These are phyloP conservation scores for Micractinium conductrix DNA, from an alignment of 139 green algal species.

Conservation along the genomic window DNA sequence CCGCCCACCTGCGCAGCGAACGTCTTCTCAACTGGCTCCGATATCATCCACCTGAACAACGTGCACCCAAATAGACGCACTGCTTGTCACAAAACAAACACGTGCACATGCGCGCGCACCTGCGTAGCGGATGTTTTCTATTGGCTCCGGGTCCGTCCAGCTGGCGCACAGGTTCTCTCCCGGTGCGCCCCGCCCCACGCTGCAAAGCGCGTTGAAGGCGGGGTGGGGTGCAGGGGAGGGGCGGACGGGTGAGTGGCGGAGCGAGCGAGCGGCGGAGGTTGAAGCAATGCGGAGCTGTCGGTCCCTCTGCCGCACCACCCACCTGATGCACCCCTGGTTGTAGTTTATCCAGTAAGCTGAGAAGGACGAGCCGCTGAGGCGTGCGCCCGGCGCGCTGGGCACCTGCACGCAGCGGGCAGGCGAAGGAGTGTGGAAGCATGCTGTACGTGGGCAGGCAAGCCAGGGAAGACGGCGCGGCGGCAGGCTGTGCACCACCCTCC, in stretches of 20 bases:
- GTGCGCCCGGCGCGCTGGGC: conserved; percentile 26
- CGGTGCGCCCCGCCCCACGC: conserved; percentile 57
- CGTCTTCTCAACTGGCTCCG: no score
- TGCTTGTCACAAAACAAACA: no score
- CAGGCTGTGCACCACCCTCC: neutral
- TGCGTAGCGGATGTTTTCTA: conserved; percentile 30
- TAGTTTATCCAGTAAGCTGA: conserved; percentile 73
- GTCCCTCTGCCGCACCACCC: conserved; percentile 11
- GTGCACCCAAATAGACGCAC: no score
- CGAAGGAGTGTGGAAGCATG: neutral
- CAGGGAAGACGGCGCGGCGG: no score
- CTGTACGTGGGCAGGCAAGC: no score
- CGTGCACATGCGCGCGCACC: neutral
- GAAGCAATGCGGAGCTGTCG: neutral
- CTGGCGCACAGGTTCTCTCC: conserved; percentile 34
- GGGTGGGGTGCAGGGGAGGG: no score
- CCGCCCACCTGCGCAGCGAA: no score
- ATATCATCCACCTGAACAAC: no score
- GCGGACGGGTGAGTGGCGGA: neutral
- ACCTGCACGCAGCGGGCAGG: conserved; percentile 28
- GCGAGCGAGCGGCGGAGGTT: neutral
- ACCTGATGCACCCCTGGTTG: conserved; percentile 58
- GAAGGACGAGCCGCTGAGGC: conserved; percentile 47
- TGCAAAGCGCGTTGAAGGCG: no score
- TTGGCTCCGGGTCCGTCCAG: conserved; percentile 67